These are phyloP conservation scores for Monosporascus sp. DNA, from an alignment of 2,329 filamentous ascomycete genomes.

Conservation along the genomic window DNA sequence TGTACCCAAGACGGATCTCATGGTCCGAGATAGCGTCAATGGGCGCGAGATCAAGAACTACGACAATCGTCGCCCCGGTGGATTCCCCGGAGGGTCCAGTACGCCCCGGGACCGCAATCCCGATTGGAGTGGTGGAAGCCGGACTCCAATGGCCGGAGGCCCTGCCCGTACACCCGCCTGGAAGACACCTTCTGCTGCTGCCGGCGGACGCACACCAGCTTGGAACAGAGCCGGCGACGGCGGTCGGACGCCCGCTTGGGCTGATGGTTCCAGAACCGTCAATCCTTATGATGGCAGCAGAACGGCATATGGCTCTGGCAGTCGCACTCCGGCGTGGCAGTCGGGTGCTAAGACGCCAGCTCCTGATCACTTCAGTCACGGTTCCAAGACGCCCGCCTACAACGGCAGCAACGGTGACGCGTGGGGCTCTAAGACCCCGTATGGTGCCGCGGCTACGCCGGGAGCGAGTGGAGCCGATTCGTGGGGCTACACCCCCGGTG, in stretches of 20 bases:
- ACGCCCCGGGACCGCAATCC: constrained; percentile 38
- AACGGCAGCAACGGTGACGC: constrained; percentile 44
- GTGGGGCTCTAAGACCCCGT: constrained; percentile 77
- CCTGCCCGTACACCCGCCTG: constrained; percentile 72
- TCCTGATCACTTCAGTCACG: constrained; percentile 57
- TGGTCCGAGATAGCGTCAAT: constrained; percentile 77
- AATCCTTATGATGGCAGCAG: constrained; percentile 69
- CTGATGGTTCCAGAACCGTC: constrained; percentile 60
- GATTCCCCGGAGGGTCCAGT: constrained; percentile 39
- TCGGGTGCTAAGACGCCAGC: constrained; percentile 70
- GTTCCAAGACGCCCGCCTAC: constrained; percentile 66
- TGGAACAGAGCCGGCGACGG: constrained; percentile 53
- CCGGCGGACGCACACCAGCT: constrained; percentile 56
- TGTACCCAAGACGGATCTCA: constrained; percentile 74
- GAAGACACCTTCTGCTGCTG: constrained; percentile 56
- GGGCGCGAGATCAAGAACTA: constrained; percentile 73
- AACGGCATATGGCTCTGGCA: constrained; percentile 71
- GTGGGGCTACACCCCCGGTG: constrained; percentile 55
- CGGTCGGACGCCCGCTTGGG: constrained; percentile 66
- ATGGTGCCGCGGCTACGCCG: constrained; percentile 55
- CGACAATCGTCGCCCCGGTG: constrained; percentile 41
- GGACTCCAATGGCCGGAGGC: constrained; percentile 60
- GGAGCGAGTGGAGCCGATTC: constrained; percentile 53
- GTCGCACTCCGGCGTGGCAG: constrained; percentile 72
- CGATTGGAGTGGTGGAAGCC: constrained; percentile 60